Conservation (phyloP, 2,329 filamentous ascomycete genomes). For the Beauveria sp. region DNA sequence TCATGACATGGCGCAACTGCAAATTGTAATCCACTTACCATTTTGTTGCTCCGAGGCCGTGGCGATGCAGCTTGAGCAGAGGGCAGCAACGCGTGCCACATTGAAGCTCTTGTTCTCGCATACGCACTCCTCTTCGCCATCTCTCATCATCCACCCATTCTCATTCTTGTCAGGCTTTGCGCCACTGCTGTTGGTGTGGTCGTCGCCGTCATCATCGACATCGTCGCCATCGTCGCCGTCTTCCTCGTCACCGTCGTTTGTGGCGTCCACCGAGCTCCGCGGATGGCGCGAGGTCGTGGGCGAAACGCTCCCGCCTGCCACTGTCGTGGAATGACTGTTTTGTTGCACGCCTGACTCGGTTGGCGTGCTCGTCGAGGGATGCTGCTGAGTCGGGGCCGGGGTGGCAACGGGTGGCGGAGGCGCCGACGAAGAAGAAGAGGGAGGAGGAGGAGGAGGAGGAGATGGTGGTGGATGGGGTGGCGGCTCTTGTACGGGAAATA, state of each 20-base stretch:
- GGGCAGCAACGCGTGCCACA: constrained; percentile 27
- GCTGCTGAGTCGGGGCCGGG: neutral
- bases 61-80: constrained; percentile 32
- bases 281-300: neutral
- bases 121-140: constrained; percentile 28
- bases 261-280: neutral
- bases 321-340: neutral
- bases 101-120: constrained; percentile 33
- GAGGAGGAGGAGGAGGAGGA: neutral
- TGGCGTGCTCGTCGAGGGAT: neutral
- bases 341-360: neutral
- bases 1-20: neutral
- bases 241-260: neutral
- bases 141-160: constrained; percentile 13
- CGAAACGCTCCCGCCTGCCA: neutral
- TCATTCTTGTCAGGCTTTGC: constrained; percentile 8
- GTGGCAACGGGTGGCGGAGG: neutral
- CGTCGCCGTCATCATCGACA: neutral
- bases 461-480: neutral
- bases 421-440: neutral
- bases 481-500: neutral
- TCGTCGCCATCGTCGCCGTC: neutral
- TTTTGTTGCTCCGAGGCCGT: constrained; percentile 23
- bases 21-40: constrained; percentile 20
- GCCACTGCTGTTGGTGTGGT: neutral